Base-by-base conservation (phyloP, 2,329 filamentous ascomycete genomes). In the Exophiala viscosa region DNA sequence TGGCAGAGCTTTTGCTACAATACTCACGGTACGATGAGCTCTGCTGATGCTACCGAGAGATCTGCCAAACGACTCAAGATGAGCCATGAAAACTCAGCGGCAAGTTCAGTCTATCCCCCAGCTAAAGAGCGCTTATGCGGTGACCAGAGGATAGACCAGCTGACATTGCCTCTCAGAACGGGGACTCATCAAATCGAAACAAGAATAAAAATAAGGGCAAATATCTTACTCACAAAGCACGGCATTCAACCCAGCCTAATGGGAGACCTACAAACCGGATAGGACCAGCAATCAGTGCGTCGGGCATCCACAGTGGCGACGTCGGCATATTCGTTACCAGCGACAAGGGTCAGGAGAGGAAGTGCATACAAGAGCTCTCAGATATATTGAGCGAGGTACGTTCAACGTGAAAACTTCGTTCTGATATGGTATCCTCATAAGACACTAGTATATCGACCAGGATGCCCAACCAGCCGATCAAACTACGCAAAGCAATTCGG, bases 291-390 rank as follows among this genome's bases (percentile, higher is more conserved):
- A 45, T 57, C 48, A 61, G 59, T 45, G 49, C 59, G n/a, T 62
- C 61, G 38, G 60, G 61, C 64, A 60, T 76, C 45, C 70, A 74
- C 51, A 64, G 60, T 48, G 82, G 81, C 13, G 81, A 85, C 62
- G 73, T 75, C 45, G 83, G 83, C 9, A 81, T 85, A 23, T 84
- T 83, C 73, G 77, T 81, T 38, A 84, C 82, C 2, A 84, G 82
- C 64, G 76, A 81, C 54, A 80, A 80, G 69, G 80, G 80, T 55
- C 78, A 75, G 62, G 82, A 86, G 69, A 72, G 70, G 36, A 83
- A 82, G 68, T 82, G 80, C 52, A 74, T 80, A 17, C 70, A 71
- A 40, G 83, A 86, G 60, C 69, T 81, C 45, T 67, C 76, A 38
- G 80, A 84, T 65, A 63, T 84, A 9, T 79, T 85, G 62, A 71